Evolutionary conservation across 2,329 filamentous ascomycete species (phyloP).

Genomic region (Penicillium sp.): DNA sequence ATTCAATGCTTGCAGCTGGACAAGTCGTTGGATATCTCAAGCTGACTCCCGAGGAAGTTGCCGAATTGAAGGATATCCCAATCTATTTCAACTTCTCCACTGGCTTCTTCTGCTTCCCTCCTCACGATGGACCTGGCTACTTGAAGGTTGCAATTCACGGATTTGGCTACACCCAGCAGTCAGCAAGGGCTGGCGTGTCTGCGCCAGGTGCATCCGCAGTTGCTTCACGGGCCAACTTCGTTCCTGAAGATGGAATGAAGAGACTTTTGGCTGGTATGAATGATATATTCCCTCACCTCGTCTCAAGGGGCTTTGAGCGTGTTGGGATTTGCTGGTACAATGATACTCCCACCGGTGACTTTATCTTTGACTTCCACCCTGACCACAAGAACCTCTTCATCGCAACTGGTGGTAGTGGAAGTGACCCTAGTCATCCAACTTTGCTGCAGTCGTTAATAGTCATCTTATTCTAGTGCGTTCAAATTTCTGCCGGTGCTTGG

Average conservation of each 20-base stretch:
- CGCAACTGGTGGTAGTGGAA: constrained; percentile 30
- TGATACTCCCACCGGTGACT: constrained; percentile 67
- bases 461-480: constrained; percentile 50
- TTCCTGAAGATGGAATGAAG: constrained; percentile 53
- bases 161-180: constrained; percentile 57
- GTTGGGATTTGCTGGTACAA: constrained; percentile 70
- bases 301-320: constrained; percentile 56
- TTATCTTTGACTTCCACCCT: constrained; percentile 67
- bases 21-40: constrained; percentile 74
- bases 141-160: constrained; percentile 67
- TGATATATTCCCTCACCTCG: constrained; percentile 59
- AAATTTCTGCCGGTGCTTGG: constrained; percentile 64
- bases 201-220: constrained; percentile 20
- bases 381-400: constrained; percentile 43
- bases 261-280: constrained; percentile 59
- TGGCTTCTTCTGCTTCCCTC: constrained; percentile 52
- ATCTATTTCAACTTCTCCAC: constrained; percentile 50
- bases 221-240: constrained; percentile 29
- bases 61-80: constrained; percentile 61
- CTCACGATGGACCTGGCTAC: constrained; percentile 26
- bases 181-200: constrained; percentile 16
- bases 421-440: not conserved
- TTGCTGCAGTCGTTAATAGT: not conserved
- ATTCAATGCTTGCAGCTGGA: constrained; percentile 72
- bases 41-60: constrained; percentile 67